Evolutionary conservation across 192 early-diverging fungal genomes (phyloP).

Genomic region (Entrophospora sp.): DNA sequence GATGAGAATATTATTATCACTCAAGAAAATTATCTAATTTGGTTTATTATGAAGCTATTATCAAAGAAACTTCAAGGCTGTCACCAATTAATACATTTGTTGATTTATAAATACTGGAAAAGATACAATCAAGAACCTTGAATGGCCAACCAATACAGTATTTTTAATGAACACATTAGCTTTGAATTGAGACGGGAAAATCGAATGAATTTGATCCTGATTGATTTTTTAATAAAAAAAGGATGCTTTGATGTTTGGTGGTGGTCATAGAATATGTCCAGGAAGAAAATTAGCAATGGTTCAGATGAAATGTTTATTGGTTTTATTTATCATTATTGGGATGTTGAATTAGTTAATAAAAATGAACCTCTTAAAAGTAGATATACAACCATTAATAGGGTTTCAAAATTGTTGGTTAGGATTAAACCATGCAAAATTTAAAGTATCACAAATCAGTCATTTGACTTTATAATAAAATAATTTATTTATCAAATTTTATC

Average conservation of each 20-base stretch:
- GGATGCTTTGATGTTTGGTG: background rate
- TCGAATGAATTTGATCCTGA: background rate
- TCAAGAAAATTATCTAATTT: background rate
- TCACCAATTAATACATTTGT: background rate
- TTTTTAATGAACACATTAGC: background rate
- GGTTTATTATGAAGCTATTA: constrained; percentile 10
- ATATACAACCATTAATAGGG: too few species aligned
- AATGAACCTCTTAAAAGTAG: too few species aligned
- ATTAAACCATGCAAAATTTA: too few species aligned
- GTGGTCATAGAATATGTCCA: background rate
- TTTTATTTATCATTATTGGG: background rate
- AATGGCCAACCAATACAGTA: background rate
- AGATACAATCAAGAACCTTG: constrained; percentile 1
- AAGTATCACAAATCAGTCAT: too few species aligned
- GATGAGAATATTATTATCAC: background rate
- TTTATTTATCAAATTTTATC: too few species aligned
- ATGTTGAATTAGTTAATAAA: background rate
- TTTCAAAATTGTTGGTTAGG: too few species aligned
- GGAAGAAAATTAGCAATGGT: constrained; percentile 12
- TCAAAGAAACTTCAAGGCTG: background rate
- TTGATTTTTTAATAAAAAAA: background rate
- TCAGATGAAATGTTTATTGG: background rate
- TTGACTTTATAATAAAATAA: too few species aligned
- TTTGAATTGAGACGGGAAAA: background rate
- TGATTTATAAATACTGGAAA: background rate